phyloP scores from a whole-genome alignment of 2,329 filamentous ascomycete genomes.

The Pseudogymnoascus sp. region DNA sequence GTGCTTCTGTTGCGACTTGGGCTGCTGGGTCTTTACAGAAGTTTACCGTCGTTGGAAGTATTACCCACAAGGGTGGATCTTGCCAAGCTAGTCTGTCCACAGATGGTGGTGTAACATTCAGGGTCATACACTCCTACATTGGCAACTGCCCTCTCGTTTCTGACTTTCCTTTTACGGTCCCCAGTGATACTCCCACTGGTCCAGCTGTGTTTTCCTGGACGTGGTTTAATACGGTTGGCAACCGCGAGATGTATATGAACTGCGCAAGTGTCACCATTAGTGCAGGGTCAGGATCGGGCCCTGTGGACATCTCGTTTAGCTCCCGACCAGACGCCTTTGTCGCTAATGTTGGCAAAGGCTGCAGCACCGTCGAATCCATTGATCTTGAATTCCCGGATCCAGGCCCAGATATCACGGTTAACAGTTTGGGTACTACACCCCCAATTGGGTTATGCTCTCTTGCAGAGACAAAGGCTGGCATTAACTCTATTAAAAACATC shows the following conservation, averaged over 20 bases:
- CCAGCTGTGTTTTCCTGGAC: conserved; percentile 37
- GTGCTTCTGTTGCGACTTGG: conserved; percentile 42
- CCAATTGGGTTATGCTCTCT: background rate
- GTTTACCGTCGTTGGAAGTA: conserved; percentile 43
- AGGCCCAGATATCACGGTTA: conserved; percentile 34
- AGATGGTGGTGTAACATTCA: conserved; percentile 49
- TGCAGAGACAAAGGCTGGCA: background rate
- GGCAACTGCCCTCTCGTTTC: conserved; percentile 48
- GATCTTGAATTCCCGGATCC: conserved; percentile 49
- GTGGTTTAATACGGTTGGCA: conserved; percentile 52
- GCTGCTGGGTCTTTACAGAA: conserved; percentile 43
- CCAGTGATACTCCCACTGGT: conserved; percentile 22
- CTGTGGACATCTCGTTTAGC: conserved; percentile 29
- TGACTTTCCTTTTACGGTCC: conserved; percentile 20
- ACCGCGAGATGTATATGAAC: conserved; percentile 62
- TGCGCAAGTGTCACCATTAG: conserved; percentile 50
- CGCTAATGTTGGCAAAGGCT: conserved; percentile 47
- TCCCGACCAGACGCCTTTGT: conserved; percentile 49
- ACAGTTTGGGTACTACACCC: background rate
- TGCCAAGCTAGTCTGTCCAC: conserved; percentile 54
- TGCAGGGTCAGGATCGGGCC: conserved; percentile 15
- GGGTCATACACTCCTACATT: conserved; percentile 53
- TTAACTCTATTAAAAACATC: background rate
- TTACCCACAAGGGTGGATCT: conserved; percentile 46
- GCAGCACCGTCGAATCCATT: conserved; percentile 40